Base-by-base conservation (phyloP, 345 rosid genomes). In the Eucalyptus sp. region DNA sequence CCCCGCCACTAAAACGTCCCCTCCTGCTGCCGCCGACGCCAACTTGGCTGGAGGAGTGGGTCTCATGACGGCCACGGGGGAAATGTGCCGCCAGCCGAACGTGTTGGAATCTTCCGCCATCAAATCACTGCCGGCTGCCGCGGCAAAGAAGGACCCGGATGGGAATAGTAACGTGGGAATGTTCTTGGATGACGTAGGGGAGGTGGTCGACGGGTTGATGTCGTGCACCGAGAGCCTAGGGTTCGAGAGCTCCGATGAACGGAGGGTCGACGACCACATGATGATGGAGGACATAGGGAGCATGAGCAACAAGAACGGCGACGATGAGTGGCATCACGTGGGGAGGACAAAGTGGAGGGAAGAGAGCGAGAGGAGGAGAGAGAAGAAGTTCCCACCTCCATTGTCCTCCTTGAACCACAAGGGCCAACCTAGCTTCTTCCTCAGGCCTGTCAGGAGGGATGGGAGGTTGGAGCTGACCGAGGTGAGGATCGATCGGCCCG, bases 161-260 rank as follows among this genome's bases (percentile, higher is more conserved):
- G 93, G 91, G 88, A 80, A 91, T 17, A 91, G 94, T 31, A 50
- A 6, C 33, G 16, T 15, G 41, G 44, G 86, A 6, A 76, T 76
- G 84, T 94, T 93, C 89, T 37, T 91, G 44, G 96, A 95, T 48
- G 94, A 94, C 66, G 87, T 91, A 13, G 96, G 94, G 9, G 91
- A 91, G 86, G 91, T 87, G 50, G 85, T 89, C 10, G 91, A 93
- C 84, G 96, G 97, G 50, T 86, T 96, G 88, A 93, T 89, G 95
- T 95, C 96, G 18, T 97, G 98, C 86, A 97, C 98, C 6, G 99
- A 97, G 94, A 94, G 96, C 89, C 91, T 97, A 27, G 99, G 99
- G 88, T 96, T 95, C 68, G 99, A 97, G 95, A 97, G 99, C 89
- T 96, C 91, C 17, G 95, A 94, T 56, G 96, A 94, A 89, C 89